A percentile compares a stretch with the other conserved stretches of the same genome.
phyloP scores from a whole-genome alignment of 2,329 filamentous ascomycete genomes.

The Arthroderma uncinatum region DNA sequence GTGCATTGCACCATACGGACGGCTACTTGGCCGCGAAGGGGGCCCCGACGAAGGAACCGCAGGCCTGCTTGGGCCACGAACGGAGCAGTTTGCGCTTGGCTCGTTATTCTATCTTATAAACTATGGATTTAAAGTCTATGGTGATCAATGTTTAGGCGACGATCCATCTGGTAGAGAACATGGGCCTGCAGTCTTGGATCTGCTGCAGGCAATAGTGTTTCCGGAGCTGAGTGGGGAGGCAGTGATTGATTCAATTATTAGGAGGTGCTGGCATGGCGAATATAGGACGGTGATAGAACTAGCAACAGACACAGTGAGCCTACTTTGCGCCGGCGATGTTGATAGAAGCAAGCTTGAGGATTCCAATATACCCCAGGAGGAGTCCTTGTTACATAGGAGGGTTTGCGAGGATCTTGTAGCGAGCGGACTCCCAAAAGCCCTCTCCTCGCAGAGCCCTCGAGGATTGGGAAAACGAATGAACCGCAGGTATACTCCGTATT shows the following conservation, averaged over 20 bases:
- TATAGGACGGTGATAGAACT: slow-evolving; percentile 6
- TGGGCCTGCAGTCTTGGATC: slow-evolving; percentile 11
- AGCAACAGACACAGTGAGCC: background rate
- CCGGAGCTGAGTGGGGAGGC: slow-evolving; percentile 19
- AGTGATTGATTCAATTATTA: slow-evolving; percentile 18
- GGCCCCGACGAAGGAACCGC: slow-evolving; percentile 10
- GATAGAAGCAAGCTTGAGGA: too few relatives aligned
- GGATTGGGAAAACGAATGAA: too few relatives aligned
- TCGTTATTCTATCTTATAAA: slow-evolving; percentile 26
- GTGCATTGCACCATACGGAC: slow-evolving; percentile 20
- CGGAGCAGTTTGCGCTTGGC: slow-evolving; percentile 26
- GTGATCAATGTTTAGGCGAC: slow-evolving; percentile 19
- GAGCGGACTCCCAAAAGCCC: too few relatives aligned
- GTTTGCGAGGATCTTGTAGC: too few relatives aligned
- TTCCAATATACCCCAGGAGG: too few relatives aligned
- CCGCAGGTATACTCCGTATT: too few relatives aligned
- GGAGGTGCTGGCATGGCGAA: slow-evolving; percentile 9
- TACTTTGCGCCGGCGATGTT: too few relatives aligned
- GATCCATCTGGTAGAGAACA: slow-evolving; percentile 18
- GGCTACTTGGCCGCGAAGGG: slow-evolving; percentile 17
- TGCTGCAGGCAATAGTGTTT: slow-evolving; percentile 9
- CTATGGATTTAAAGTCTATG: slow-evolving; percentile 25
- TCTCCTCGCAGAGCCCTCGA: too few relatives aligned
- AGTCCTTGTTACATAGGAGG: too few relatives aligned
- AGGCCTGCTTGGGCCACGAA: slow-evolving; percentile 21